Evolutionary conservation across 169 alveolate genomes (phyloP).

Genomic region (Plasmodium ovale): DNA sequence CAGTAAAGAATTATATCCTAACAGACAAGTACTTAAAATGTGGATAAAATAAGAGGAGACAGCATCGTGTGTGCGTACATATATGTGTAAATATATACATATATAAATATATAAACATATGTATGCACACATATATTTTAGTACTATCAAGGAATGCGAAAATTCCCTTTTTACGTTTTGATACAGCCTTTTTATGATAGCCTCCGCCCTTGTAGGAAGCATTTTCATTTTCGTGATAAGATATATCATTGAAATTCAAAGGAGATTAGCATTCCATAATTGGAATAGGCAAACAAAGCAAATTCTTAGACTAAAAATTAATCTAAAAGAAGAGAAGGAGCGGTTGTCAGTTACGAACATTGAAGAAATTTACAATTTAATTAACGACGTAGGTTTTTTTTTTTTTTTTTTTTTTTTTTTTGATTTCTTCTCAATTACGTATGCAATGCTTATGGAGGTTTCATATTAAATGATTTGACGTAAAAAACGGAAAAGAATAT

Average conservation of each 20-base stretch:
- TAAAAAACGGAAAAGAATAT: constrained; percentile 15
- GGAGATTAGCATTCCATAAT: constrained; percentile 67
- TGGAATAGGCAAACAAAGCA: constrained; percentile 74
- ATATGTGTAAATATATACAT: not conserved
- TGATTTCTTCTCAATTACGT: not conserved
- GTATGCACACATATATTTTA: not conserved
- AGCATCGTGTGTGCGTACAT: not conserved
- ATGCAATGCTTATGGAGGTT: no score
- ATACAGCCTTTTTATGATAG: constrained; percentile 70
- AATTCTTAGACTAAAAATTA: constrained; percentile 36
- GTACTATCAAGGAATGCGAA: no score
- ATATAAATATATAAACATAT: not conserved
- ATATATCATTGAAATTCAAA: constrained; percentile 73
- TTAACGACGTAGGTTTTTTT: constrained; percentile 50
- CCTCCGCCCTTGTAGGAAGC: constrained; percentile 65
- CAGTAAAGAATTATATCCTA: constrained; percentile 68
- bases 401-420: not conserved
- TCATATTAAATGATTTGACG: no score
- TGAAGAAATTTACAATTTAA: constrained; percentile 57
- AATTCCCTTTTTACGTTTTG: not conserved
- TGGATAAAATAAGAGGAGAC: not conserved
- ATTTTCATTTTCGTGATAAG: constrained; percentile 61
- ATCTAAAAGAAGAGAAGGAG: constrained; percentile 55
- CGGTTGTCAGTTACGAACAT: constrained; percentile 50
- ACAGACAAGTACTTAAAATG: constrained; percentile 63